These are phyloP conservation scores for Infundibulicybe gibba DNA, from an alignment of 768 basidiomycete genomes.

Conservation along the genomic window DNA sequence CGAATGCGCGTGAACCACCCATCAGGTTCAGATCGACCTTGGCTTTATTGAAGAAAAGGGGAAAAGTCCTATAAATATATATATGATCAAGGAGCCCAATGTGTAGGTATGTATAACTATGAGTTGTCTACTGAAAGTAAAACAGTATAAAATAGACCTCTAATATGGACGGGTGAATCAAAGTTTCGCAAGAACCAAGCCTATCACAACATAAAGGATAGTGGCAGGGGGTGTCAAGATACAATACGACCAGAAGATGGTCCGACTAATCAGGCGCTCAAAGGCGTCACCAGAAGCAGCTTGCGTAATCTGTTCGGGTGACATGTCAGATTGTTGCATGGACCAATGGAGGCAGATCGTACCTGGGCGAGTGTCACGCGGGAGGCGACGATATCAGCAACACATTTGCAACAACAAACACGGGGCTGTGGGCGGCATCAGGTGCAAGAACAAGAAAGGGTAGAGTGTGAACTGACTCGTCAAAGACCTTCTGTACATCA, in stretches of 20 bases:
- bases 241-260: constrained; percentile 93
- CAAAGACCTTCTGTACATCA: constrained; percentile 60
- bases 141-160: too few relatives aligned
- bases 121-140: too few relatives aligned
- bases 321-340: background rate
- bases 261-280: constrained; percentile 85
- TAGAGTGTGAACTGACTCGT: constrained; percentile 55
- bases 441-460: constrained; percentile 1
- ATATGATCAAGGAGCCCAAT: too few relatives aligned
- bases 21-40: too few relatives aligned
- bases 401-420: constrained; percentile 83
- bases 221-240: constrained; percentile 85
- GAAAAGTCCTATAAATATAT: too few relatives aligned
- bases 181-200: constrained; percentile 58
- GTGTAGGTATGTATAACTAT: too few relatives aligned
- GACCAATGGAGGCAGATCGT: constrained; percentile 6
- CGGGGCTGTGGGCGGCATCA: constrained; percentile 48
- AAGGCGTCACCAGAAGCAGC: constrained; percentile 84
- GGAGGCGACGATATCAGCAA: constrained; percentile 82
- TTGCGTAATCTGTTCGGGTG: constrained; percentile 62
- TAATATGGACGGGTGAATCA: constrained; percentile 25
- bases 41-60: too few relatives aligned
- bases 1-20: too few relatives aligned
- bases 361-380: constrained; percentile 60
- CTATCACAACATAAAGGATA: constrained; percentile 72